phyloP scores from a whole-genome alignment of 257 asterid species.

The Nicotiana benthamiana region DNA sequence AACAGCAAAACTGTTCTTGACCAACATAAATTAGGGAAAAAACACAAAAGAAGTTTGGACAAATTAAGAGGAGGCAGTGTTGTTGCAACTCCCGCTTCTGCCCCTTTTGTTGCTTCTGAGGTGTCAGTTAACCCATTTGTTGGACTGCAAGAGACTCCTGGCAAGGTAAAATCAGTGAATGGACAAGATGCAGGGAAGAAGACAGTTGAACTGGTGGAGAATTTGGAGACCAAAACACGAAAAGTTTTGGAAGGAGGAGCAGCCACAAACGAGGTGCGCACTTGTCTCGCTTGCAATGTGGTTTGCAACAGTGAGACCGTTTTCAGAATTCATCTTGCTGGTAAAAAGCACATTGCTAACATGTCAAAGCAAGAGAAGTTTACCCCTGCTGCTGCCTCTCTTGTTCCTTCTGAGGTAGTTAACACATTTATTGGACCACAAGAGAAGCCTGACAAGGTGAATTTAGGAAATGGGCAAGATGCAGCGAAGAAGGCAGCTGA shows the following conservation, averaged over 20 bases:
- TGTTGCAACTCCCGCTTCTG: not conserved
- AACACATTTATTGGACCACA: slow-evolving; percentile 36
- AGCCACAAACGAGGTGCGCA: slow-evolving; percentile 35
- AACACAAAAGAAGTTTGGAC: slow-evolving; percentile 53
- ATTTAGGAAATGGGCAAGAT: slow-evolving; percentile 18
- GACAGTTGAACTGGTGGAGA: slow-evolving; percentile 25
- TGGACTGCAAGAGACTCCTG: slow-evolving; percentile 47
- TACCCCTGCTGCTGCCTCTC: slow-evolving; percentile 10
- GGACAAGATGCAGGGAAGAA: slow-evolving; percentile 31
- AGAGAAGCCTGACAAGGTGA: slow-evolving; percentile 36
- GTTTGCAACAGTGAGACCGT: slow-evolving; percentile 71
- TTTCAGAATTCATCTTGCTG: slow-evolving; percentile 46
- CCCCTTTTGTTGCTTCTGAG: slow-evolving; percentile 1
- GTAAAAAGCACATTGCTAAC: slow-evolving; percentile 56
- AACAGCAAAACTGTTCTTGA: slow-evolving; percentile 52
- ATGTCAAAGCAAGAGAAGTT: slow-evolving; percentile 23
- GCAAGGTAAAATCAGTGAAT: slow-evolving; percentile 13
- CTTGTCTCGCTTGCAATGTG: slow-evolving; percentile 54
- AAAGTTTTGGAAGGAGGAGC: slow-evolving; percentile 68
- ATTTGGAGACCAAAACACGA: slow-evolving; percentile 53
- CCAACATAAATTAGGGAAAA: slow-evolving; percentile 54
- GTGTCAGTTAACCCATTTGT: slow-evolving; percentile 17
- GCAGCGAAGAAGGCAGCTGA: slow-evolving; percentile 33
- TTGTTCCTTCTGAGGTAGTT: not conserved
- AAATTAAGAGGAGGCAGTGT: slow-evolving; percentile 22